These are phyloP conservation scores for Coemansia aciculifera DNA, from an alignment of 192 early-diverging fungal species.

Conservation along the genomic window DNA sequence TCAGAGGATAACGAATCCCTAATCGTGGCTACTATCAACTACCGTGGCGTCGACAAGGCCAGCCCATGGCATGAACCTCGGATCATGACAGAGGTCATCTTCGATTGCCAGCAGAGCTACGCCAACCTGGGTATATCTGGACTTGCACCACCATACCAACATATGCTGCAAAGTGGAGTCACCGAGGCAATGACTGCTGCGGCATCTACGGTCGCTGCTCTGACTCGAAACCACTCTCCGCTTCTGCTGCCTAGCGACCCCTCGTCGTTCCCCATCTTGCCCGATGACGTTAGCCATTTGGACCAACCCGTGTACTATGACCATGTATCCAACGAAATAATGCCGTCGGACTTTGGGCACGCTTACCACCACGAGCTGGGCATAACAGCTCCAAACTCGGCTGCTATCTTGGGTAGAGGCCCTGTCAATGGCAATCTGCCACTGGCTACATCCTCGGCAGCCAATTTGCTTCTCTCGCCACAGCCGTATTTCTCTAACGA, in stretches of 20 bases:
- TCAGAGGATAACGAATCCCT: constrained; percentile 11
- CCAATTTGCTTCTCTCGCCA: background rate
- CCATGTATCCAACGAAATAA: background rate
- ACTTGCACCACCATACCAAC: constrained; percentile 11
- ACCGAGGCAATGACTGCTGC: background rate
- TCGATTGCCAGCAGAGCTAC: constrained; percentile 18
- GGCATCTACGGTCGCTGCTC: background rate
- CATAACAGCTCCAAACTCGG: background rate
- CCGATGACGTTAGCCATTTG: background rate
- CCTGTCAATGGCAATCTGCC: constrained; percentile 1
- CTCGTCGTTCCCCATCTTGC: background rate
- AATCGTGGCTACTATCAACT: constrained; percentile 1
- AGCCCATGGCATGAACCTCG: constrained; percentile 39
- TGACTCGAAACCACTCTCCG: constrained; percentile 1
- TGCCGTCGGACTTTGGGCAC: background rate
- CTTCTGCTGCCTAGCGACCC: background rate
- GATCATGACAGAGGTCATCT: constrained; percentile 18
- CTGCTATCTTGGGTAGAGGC: background rate
- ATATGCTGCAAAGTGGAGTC: background rate
- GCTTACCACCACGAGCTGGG: background rate
- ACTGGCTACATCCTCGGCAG: background rate
- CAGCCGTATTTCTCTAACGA: background rate
- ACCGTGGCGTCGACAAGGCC: constrained; percentile 4
- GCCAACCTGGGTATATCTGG: constrained; percentile 12
- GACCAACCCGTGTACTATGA: background rate